These are phyloP conservation scores for Capsella rubella DNA, from an alignment of 441 rosid species.

Conservation along the genomic window DNA sequence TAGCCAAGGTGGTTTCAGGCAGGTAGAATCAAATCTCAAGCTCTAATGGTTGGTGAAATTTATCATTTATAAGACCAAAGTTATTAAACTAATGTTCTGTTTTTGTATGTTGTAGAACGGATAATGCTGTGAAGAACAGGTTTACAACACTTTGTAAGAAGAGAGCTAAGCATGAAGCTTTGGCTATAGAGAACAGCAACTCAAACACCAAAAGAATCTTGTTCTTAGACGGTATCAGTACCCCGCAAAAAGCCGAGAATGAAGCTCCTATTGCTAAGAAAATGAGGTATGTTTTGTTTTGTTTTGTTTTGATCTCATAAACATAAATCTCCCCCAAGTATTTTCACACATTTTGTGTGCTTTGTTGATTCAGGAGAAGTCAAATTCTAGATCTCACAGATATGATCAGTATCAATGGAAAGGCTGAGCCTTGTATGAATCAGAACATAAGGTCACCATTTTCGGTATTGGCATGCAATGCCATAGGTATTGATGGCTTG, in stretches of 20 bases:
- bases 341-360: slow-evolving; percentile 11
- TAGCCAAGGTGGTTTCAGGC: slow-evolving; percentile 99
- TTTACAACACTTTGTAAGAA: slow-evolving; percentile 98
- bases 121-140: slow-evolving; percentile 98
- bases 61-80: background rate
- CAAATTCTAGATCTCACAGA: slow-evolving; percentile 59
- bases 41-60: background rate
- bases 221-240: slow-evolving; percentile 47
- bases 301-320: background rate
- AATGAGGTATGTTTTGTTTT: slow-evolving; percentile 54
- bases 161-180: slow-evolving; percentile 93
- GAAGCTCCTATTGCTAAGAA: slow-evolving; percentile 60
- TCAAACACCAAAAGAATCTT: slow-evolving; percentile 73
- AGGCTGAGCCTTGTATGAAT: slow-evolving; percentile 47
- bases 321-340: background rate
- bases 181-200: slow-evolving; percentile 82
- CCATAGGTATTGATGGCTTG: slow-evolving; percentile 42
- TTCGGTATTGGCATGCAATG: slow-evolving; percentile 65
- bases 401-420: slow-evolving; percentile 47
- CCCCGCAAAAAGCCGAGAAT: slow-evolving; percentile 54
- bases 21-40: slow-evolving; percentile 58
- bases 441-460: slow-evolving; percentile 79
- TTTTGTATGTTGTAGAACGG: slow-evolving; percentile 67
- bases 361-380: slow-evolving; percentile 61
- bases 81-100: background rate